Percentiles rank a stretch among this genome's conserved stretches.
phyloP scores from a whole-genome alignment of 2,329 filamentous ascomycete genomes.

The Metarhizium brunneum region DNA sequence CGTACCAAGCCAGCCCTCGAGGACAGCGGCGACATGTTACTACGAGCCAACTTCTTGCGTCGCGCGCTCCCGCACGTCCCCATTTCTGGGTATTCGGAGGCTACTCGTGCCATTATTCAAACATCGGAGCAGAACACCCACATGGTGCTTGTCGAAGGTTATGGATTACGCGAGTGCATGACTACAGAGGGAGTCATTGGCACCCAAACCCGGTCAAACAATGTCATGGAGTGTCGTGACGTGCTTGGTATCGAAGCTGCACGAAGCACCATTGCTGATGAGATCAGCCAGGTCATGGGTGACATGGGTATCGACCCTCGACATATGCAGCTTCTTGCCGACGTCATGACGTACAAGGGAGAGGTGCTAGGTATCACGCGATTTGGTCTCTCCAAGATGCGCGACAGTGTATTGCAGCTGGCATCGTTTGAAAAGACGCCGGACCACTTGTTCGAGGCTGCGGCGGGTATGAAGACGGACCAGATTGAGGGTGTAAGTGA shows the following conservation, averaged over 20 bases:
- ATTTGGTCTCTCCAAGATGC: slow-evolving; percentile 93
- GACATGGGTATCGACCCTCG: slow-evolving; percentile 94
- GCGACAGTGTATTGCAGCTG: slow-evolving; percentile 86
- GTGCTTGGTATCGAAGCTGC: slow-evolving; percentile 94
- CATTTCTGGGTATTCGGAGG: slow-evolving; percentile 82
- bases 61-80: slow-evolving; percentile 73
- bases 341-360: slow-evolving; percentile 99
- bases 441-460: slow-evolving; percentile 93
- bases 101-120: slow-evolving; percentile 79
- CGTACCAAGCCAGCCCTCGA: slow-evolving; percentile 35
- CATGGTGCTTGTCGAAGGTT: slow-evolving; percentile 84
- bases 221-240: slow-evolving; percentile 78
- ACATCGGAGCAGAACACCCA: slow-evolving; percentile 61
- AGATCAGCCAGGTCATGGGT: slow-evolving; percentile 84
- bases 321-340: slow-evolving; percentile 93
- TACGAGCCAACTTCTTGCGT: slow-evolving; percentile 78
- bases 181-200: slow-evolving; percentile 86
- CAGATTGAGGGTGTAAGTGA: slow-evolving; percentile 88
- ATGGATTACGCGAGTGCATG: slow-evolving; percentile 83
- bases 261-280: slow-evolving; percentile 74
- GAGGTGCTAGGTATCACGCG: slow-evolving; percentile 94
- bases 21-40: slow-evolving; percentile 44
- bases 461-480: slow-evolving; percentile 84
- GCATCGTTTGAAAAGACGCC: slow-evolving; percentile 98
- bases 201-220: slow-evolving; percentile 66